These are phyloP conservation scores for Fraxinus dipetala DNA, from an alignment of 305 asterid species.

Conservation along the genomic window DNA sequence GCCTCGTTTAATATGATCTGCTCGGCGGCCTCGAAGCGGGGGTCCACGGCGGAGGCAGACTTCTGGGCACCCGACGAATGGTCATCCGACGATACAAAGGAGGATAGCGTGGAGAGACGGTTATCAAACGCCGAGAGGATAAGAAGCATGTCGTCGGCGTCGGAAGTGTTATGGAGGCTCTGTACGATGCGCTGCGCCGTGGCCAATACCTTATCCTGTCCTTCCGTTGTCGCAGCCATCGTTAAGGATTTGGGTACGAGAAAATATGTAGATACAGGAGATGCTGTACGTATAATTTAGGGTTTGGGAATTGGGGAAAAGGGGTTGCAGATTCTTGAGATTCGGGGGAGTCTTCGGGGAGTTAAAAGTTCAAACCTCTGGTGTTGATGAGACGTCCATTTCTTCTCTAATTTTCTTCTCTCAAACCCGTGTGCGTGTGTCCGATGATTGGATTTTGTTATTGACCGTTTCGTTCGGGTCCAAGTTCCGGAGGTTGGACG, in stretches of 20 bases:
- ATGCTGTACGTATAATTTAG: slow-evolving; percentile 20
- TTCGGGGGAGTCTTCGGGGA: background rate
- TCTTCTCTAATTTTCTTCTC: background rate
- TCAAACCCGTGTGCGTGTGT: background rate
- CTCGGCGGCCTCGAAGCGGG: slow-evolving; percentile 63
- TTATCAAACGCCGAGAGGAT: slow-evolving; percentile 77
- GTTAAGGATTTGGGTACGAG: background rate
- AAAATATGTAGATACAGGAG: background rate
- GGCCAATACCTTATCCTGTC: slow-evolving; percentile 79
- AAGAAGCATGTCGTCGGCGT: slow-evolving; percentile 75
- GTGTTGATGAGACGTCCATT: background rate
- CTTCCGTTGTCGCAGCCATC: slow-evolving; percentile 75
- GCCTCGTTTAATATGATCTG: slow-evolving; percentile 43
- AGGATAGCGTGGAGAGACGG: slow-evolving; percentile 72
- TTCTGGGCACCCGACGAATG: background rate
- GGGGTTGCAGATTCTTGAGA: background rate
- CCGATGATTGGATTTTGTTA: background rate
- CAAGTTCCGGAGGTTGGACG: background rate
- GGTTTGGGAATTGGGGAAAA: slow-evolving; percentile 30
- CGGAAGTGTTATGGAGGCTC: slow-evolving; percentile 64
- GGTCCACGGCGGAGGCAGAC: slow-evolving; percentile 33
- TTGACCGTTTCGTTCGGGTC: background rate
- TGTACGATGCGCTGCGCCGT: slow-evolving; percentile 95
- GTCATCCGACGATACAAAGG: slow-evolving; percentile 48
- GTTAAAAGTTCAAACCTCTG: slow-evolving; percentile 18